Percentiles rank a stretch among this genome's conserved stretches.
phyloP scores from a whole-genome alignment of 2,329 filamentous ascomycete genomes.

The Talaromyces piceae region DNA sequence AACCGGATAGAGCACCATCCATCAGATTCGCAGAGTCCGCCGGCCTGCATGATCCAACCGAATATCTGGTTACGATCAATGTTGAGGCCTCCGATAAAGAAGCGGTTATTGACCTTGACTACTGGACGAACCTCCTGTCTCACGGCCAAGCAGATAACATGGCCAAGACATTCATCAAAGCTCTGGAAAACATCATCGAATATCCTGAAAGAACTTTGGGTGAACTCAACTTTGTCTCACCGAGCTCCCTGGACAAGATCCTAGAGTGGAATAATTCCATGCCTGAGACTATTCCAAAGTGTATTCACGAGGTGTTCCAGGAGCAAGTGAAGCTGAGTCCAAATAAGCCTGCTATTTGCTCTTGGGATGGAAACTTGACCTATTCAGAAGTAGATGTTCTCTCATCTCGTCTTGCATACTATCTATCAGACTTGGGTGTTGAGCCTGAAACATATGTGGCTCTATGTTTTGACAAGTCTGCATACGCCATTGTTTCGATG shows the following conservation, averaged over 20 bases:
- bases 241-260: conserved; percentile 6
- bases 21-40: conserved; percentile 34
- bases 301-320: conserved; percentile 13
- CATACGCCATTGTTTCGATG: conserved; percentile 13
- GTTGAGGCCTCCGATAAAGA: conserved; percentile 40
- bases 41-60: conserved; percentile 41
- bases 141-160: conserved; percentile 33
- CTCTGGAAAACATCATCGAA: conserved; percentile 32
- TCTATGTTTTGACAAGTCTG: conserved; percentile 17
- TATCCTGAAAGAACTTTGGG: conserved; percentile 12
- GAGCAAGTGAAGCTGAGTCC: conserved; percentile 13
- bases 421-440: conserved; percentile 25
- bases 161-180: conserved; percentile 30
- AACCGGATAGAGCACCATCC: conserved; percentile 16
- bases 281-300: conserved; percentile 8
- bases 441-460: conserved; percentile 21
- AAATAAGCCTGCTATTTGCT: conserved; percentile 21
- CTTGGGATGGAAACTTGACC: conserved; percentile 27
- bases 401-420: conserved; percentile 25
- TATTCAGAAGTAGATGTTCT: conserved; percentile 26
- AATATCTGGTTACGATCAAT: conserved; percentile 43
- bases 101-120: conserved; percentile 32
- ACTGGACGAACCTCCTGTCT: conserved; percentile 36
- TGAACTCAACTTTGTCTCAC: conserved; percentile 3
- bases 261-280: conserved; percentile 8